These are phyloP conservation scores for Fusarium nurragi DNA, from an alignment of 2,329 filamentous ascomycete species.

Conservation along the genomic window DNA sequence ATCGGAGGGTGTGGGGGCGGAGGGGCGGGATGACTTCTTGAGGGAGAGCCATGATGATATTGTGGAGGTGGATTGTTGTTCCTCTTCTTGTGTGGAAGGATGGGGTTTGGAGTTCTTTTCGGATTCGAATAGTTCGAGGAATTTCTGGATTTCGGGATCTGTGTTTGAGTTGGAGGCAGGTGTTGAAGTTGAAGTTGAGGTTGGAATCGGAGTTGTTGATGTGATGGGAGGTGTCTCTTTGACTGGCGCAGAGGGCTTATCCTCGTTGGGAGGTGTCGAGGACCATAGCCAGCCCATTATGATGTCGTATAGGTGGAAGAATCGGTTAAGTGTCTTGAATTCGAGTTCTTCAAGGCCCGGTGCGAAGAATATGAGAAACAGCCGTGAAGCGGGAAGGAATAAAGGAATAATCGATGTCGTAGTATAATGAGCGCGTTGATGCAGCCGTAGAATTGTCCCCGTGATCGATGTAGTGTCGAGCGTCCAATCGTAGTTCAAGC, in stretches of 20 bases:
- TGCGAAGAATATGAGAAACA: neutral
- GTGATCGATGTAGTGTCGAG: neutral
- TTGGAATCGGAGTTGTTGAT: conserved; percentile 24
- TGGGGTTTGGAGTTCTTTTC: conserved; percentile 42
- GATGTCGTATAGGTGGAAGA: conserved; percentile 9
- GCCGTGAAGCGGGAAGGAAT: neutral
- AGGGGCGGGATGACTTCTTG: conserved; percentile 44
- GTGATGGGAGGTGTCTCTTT: conserved; percentile 39
- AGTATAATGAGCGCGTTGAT: neutral
- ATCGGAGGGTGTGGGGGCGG: conserved; percentile 35
- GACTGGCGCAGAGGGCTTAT: conserved; percentile 40
- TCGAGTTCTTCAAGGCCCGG: neutral
- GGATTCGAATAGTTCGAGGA: conserved; percentile 59
- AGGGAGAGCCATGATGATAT: conserved; percentile 50
- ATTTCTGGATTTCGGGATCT: conserved; percentile 65
- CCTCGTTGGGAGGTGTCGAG: conserved; percentile 44
- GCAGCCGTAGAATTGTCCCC: neutral
- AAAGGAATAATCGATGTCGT: neutral
- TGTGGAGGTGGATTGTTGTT: conserved; percentile 45
- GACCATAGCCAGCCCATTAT: conserved; percentile 73
- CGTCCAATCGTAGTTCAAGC: neutral
- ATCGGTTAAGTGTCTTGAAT: neutral
- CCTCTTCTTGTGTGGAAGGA: conserved; percentile 30
- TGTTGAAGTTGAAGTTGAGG: conserved; percentile 14
- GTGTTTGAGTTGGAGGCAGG: conserved; percentile 41